These are phyloP conservation scores for Phaeotremella skinneri DNA, from an alignment of 768 basidiomycete genomes.

Conservation along the genomic window DNA sequence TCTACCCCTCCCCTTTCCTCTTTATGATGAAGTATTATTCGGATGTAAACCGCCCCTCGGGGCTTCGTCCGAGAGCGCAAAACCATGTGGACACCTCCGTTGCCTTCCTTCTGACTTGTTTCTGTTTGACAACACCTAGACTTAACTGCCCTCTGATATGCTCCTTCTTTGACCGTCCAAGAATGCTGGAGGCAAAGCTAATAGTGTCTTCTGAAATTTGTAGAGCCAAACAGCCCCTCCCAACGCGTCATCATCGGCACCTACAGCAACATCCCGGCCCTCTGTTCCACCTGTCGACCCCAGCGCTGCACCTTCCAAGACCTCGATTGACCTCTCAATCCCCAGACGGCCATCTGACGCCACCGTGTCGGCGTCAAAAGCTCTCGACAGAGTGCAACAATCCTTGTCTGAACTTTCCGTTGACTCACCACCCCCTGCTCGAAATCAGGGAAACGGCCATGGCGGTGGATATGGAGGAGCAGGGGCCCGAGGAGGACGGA, in stretches of 20 bases:
- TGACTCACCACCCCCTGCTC: neutral
- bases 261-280: conserved; percentile 21
- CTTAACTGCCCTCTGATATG: conserved; percentile 4
- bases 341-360: conserved; percentile 17
- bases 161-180: neutral
- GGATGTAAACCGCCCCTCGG: conserved; percentile 47
- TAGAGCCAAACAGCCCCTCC: conserved; percentile 23
- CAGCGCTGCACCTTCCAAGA: neutral
- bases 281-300: conserved; percentile 14
- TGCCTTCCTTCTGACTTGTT: conserved; percentile 50
- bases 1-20: neutral
- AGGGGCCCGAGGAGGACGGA: neutral
- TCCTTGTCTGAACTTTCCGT: conserved; percentile 39
- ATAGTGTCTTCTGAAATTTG: conserved; percentile 10
- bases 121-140: no score
- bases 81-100: conserved; percentile 51
- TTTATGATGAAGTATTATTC: conserved; percentile 51
- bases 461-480: neutral
- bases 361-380: conserved; percentile 30
- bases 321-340: neutral
- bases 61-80: conserved; percentile 51
- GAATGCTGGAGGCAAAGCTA: conserved; percentile 4
- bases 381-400: conserved; percentile 42
- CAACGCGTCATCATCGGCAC: neutral
- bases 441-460: conserved; percentile 7